Evolutionary conservation across 768 basidiomycete genomes (phyloP), one percentile per base, ranked within the genome.

Genomic region (Amanita jacksonii): DNA sequence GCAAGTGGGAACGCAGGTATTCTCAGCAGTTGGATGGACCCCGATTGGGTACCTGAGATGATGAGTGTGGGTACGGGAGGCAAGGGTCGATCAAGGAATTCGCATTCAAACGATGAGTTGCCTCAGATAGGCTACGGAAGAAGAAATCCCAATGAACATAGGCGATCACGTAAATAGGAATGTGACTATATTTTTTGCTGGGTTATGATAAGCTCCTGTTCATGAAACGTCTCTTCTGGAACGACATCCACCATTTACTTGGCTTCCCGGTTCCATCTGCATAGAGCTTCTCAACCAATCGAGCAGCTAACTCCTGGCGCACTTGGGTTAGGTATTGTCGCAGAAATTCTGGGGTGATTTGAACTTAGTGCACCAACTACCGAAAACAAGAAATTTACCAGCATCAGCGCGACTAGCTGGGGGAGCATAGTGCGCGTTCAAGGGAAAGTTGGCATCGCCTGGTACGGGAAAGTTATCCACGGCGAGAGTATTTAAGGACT

Each of bases 181-280:
- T 41, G 27, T 2, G 13, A 13, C 6, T 20, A 19, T 10, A 16
- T 41, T 8, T 32, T 36, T 2, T 18, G 18, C 34, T 13, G 12
- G 19, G 31, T 65, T 70, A 85, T 57, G 75, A 73, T 60, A 90
- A 62, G 62, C 86, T 89, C 59, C 88, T 81, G 67, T 89, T 88
- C 88, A 91, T 91, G 76, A 91, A 91, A 19, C 88, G 78, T 58
- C 93, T 77, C 76, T 96, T 97, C 64, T 93, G 91, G 79, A 98
- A 99, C 16, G 88, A 86, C 90, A 97, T 94, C 96, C 96, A 99
- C 96, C 96, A 99, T 64, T 99, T 99, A 72, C 86, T 96, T 4
- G 96, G 93, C 61, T 88, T 93, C 46, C 84, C 84, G 3, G 86
- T 84, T 4, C 92, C 92, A 59, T 94, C 90, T 30, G 82, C 88